These are phyloP conservation scores for Berkeleyomyces basicola DNA, from an alignment of 2,329 filamentous ascomycete species.

Conservation along the genomic window DNA sequence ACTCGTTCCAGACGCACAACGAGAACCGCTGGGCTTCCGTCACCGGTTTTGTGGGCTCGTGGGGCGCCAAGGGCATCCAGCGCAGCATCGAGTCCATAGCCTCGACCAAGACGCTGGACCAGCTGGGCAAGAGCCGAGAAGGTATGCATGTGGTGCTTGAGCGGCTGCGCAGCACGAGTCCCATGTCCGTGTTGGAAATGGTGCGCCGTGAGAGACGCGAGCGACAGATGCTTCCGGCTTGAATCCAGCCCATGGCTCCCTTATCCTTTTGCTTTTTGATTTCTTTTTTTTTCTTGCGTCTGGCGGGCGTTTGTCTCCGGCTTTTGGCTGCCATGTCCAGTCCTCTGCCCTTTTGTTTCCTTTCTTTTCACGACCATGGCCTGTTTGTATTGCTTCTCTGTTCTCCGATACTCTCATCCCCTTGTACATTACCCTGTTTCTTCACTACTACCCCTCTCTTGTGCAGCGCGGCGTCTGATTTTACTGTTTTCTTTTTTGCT, in stretches of 20 bases:
- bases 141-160: conserved; percentile 73
- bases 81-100: conserved; percentile 66
- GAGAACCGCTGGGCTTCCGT: conserved; percentile 33
- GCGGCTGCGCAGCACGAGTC: conserved; percentile 41
- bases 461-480: conserved; percentile 6
- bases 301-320: background rate
- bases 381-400: conserved; percentile 5
- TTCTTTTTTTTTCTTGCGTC: background rate
- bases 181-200: conserved; percentile 41
- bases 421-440: conserved; percentile 2
- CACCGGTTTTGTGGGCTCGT: conserved; percentile 33
- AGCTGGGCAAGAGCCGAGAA: conserved; percentile 64
- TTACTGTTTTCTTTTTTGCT: background rate
- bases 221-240: background rate
- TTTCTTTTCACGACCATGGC: background rate
- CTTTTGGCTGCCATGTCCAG: background rate
- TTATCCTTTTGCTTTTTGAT: background rate
- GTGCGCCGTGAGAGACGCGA: conserved; percentile 27
- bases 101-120: conserved; percentile 58
- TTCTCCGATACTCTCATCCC: background rate
- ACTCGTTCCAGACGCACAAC: conserved; percentile 23
- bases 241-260: background rate
- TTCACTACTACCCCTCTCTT: background rate
- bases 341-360: background rate
- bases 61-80: conserved; percentile 57